These are phyloP conservation scores for Neonectria coccinea DNA, from an alignment of 2,329 filamentous ascomycete species.

Conservation along the genomic window DNA sequence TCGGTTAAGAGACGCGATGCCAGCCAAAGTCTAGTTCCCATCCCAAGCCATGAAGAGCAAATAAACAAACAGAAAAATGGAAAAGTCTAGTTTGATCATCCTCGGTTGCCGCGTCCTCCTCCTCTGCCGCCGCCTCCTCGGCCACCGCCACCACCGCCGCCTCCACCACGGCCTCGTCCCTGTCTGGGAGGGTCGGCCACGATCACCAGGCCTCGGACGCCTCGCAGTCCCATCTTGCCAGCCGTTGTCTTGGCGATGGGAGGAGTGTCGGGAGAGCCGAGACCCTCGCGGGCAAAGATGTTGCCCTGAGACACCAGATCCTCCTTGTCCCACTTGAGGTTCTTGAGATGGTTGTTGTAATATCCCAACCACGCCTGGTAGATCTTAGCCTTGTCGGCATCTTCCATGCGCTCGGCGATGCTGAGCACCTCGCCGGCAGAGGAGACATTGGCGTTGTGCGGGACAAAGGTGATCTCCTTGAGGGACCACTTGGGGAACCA, in stretches of 20 bases:
- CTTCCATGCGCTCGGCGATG: slow-evolving; percentile 58
- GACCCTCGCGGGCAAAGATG: slow-evolving; percentile 59
- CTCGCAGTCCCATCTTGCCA: slow-evolving; percentile 69
- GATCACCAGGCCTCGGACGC: slow-evolving; percentile 60
- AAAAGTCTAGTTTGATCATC: background rate
- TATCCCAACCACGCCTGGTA: slow-evolving; percentile 71
- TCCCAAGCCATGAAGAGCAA: background rate
- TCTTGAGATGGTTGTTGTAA: slow-evolving; percentile 64
- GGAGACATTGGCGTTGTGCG: slow-evolving; percentile 60
- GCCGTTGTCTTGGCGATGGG: slow-evolving; percentile 60
- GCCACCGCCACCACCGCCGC: slow-evolving; percentile 42
- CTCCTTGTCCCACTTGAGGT: slow-evolving; percentile 55
- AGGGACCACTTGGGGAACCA: slow-evolving; percentile 63
- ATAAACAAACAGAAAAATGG: background rate
- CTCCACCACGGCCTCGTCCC: slow-evolving; percentile 35
- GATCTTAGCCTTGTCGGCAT: slow-evolving; percentile 58
- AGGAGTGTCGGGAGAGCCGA: slow-evolving; percentile 62
- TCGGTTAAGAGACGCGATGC: slow-evolving; percentile 2
- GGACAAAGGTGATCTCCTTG: slow-evolving; percentile 65
- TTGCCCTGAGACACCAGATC: slow-evolving; percentile 65
- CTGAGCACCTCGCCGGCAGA: slow-evolving; percentile 51
- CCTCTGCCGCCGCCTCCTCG: slow-evolving; percentile 17
- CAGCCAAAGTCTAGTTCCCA: slow-evolving; percentile 2
- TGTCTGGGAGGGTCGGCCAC: slow-evolving; percentile 57
- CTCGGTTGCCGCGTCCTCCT: slow-evolving; percentile 2